Evolutionary conservation across 139 green algal genomes (phyloP).

Genomic region (Diplosphaera chodatii): DNA sequence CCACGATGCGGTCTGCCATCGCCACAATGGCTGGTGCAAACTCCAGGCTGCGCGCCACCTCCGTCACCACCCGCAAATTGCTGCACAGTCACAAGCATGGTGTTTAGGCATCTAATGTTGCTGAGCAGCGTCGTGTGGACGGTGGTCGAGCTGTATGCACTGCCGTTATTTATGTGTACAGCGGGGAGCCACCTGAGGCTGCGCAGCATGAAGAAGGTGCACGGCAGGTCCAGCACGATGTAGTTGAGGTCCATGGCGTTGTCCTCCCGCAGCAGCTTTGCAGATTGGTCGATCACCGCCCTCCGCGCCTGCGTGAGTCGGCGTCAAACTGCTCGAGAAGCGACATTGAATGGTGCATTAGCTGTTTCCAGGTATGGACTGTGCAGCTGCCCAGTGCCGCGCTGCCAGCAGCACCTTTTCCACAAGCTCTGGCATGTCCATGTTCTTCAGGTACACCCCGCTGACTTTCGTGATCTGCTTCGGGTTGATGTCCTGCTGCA

Average conservation of each 20-base stretch:
- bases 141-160: too few species aligned
- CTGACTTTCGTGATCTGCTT: slow-evolving; percentile 12
- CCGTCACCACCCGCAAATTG: slow-evolving; percentile 44
- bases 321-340: too few species aligned
- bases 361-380: too few species aligned
- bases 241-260: slow-evolving; percentile 19
- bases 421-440: slow-evolving; percentile 30
- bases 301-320: slow-evolving; percentile 3
- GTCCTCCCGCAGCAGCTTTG: slow-evolving; percentile 22
- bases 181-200: slow-evolving; percentile 16
- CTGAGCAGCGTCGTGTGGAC: too few species aligned
- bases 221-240: slow-evolving; percentile 61
- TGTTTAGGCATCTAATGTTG: too few species aligned
- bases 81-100: slow-evolving; percentile 4
- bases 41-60: slow-evolving; percentile 48
- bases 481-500: slow-evolving; percentile 19
- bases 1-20: slow-evolving; percentile 45
- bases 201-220: slow-evolving; percentile 57
- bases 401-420: slow-evolving; percentile 5
- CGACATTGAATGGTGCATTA: too few species aligned
- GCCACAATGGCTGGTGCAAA: slow-evolving; percentile 38
- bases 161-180: too few species aligned
- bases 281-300: slow-evolving; percentile 18
- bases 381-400: too few species aligned
- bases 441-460: slow-evolving; percentile 30